Evolutionary conservation across 352 stramenopile species (phyloP).

Genomic region (Saprolegnia parasitica): DNA sequence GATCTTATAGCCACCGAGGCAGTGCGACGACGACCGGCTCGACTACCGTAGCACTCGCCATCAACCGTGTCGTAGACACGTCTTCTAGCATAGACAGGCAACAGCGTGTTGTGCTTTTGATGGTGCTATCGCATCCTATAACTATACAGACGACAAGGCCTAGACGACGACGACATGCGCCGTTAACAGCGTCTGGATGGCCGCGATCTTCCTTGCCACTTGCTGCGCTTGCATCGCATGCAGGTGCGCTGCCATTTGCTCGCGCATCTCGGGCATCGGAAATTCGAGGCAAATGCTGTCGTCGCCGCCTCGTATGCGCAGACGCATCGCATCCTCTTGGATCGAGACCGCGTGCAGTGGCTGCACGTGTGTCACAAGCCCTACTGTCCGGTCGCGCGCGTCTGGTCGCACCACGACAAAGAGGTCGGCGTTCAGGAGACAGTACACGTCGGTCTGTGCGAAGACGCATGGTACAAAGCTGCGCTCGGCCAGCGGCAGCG

Average conservation of each 20-base stretch:
- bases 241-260: neutral
- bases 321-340: neutral
- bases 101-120: too few species aligned
- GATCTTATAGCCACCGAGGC: too few species aligned
- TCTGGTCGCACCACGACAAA: conserved; percentile 14
- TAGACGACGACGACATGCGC: neutral
- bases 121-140: too few species aligned
- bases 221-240: neutral
- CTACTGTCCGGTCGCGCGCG: neutral
- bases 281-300: neutral
- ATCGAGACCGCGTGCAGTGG: neutral
- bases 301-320: neutral
- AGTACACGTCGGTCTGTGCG: neutral
- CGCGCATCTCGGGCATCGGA: neutral
- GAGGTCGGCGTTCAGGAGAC: conserved; percentile 4
- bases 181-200: conserved; percentile 2
- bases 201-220: neutral
- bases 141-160: too few species aligned
- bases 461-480: neutral
- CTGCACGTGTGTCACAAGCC: neutral
- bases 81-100: too few species aligned
- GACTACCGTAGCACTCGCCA: too few species aligned
- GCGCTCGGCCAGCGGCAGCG: conserved; percentile 2
- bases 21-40: too few species aligned
- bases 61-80: too few species aligned